phyloP scores from a whole-genome alignment of 345 rosid genomes.

The Pelargonium nanum region DNA sequence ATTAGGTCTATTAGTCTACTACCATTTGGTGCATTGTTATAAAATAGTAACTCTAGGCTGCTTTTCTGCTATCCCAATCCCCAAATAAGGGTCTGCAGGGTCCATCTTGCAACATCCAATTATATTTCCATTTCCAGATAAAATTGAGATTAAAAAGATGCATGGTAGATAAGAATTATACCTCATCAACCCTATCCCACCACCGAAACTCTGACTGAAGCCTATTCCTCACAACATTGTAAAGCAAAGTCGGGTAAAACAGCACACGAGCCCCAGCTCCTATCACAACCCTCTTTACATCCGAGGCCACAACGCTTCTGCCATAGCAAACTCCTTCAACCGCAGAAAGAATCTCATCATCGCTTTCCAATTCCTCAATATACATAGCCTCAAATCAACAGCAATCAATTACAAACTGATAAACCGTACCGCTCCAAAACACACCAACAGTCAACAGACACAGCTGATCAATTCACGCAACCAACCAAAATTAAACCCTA shows the following conservation, averaged over 20 bases:
- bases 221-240: slow-evolving; percentile 92
- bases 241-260: slow-evolving; percentile 81
- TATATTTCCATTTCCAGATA: background rate
- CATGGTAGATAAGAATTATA: slow-evolving; percentile 15
- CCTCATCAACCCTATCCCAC: slow-evolving; percentile 95
- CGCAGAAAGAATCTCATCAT: slow-evolving; percentile 13
- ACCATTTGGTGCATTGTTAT: too few relatives aligned
- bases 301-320: slow-evolving; percentile 20
- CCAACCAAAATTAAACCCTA: background rate
- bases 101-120: background rate
- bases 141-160: background rate
- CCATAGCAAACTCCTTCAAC: slow-evolving; percentile 5
- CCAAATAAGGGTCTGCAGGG: background rate
- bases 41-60: too few relatives aligned
- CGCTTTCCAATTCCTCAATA: slow-evolving; percentile 64
- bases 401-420: background rate
- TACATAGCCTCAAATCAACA: slow-evolving; percentile 44
- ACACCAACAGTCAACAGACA: background rate
- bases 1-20: too few relatives aligned
- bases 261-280: slow-evolving; percentile 94
- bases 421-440: background rate
- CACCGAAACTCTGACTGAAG: slow-evolving; percentile 79
- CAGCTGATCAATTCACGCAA: background rate
- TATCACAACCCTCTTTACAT: slow-evolving; percentile 57
- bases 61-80: too few relatives aligned